These are phyloP conservation scores for Zalaria sp. DNA, from an alignment of 2,329 filamentous ascomycete genomes.

Conservation along the genomic window DNA sequence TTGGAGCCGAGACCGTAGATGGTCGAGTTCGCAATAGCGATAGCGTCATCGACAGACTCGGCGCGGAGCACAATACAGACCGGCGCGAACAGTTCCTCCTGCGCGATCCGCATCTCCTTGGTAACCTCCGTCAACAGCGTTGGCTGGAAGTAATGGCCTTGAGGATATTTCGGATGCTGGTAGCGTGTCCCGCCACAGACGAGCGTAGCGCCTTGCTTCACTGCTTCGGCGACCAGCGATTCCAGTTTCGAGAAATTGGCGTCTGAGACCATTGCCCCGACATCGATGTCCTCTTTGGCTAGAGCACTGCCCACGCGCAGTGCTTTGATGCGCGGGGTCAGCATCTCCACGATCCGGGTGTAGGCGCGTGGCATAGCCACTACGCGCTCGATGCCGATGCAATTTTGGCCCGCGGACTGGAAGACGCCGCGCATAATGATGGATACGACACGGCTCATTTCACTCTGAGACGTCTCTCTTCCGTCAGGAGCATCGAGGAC, in stretches of 20 bases:
- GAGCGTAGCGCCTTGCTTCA: slow-evolving; percentile 63
- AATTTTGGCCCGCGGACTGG: slow-evolving; percentile 93
- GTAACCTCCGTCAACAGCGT: slow-evolving; percentile 88
- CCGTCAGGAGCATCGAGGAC: slow-evolving; percentile 62
- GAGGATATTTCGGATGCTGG: slow-evolving; percentile 56
- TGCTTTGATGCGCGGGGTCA: slow-evolving; percentile 59
- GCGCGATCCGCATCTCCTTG: slow-evolving; percentile 70
- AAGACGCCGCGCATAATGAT: slow-evolving; percentile 87
- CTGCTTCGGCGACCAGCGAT: slow-evolving; percentile 60
- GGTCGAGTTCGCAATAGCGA: slow-evolving; percentile 70
- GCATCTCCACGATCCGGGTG: slow-evolving; percentile 51
- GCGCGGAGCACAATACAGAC: slow-evolving; percentile 77
- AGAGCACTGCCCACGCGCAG: slow-evolving; percentile 64
- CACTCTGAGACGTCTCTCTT: slow-evolving; percentile 28
- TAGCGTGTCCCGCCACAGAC: slow-evolving; percentile 65
- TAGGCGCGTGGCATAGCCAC: slow-evolving; percentile 69
- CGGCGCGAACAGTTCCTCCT: slow-evolving; percentile 85
- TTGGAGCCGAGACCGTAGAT: slow-evolving; percentile 76
- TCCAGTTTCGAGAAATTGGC: slow-evolving; percentile 65
- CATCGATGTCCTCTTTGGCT: slow-evolving; percentile 47
- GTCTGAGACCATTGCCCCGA: slow-evolving; percentile 81
- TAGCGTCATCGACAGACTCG: slow-evolving; percentile 48
- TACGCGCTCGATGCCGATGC: slow-evolving; percentile 90
- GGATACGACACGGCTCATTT: slow-evolving; percentile 58
- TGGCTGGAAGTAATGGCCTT: slow-evolving; percentile 82